These are phyloP conservation scores for Ustilago crameri DNA, from an alignment of 1,284 basidiomycete genomes.

Conservation along the genomic window DNA sequence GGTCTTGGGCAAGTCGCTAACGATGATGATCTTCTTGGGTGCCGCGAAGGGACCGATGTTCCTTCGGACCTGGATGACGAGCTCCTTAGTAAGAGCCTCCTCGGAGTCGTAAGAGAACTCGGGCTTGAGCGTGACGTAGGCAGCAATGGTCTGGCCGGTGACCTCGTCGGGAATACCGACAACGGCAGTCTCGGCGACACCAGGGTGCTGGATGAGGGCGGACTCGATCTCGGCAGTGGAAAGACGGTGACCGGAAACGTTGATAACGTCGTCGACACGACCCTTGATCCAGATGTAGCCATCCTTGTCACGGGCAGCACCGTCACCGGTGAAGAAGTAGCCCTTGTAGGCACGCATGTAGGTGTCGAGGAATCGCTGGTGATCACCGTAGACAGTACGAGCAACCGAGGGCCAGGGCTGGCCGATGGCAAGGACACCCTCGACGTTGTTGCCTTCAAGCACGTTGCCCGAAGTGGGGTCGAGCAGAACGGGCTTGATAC, in stretches of 20 bases:
- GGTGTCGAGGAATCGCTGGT: conserved; percentile 89
- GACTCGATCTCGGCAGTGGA: conserved; percentile 98
- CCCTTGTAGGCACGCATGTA: conserved; percentile 82
- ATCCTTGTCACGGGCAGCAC: conserved; percentile 90
- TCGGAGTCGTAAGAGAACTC: conserved; percentile 83
- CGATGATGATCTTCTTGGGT: conserved; percentile 89
- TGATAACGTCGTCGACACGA: conserved; percentile 83
- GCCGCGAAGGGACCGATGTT: conserved; percentile 75
- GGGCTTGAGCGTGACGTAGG: conserved; percentile 73
- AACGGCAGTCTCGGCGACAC: conserved; percentile 90
- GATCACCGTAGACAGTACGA: conserved; percentile 91
- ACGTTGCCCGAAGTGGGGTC: conserved; percentile 83
- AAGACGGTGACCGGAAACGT: conserved; percentile 88
- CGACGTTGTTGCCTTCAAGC: conserved; percentile 82
- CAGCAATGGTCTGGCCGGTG: conserved; percentile 67
- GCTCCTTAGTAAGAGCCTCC: conserved; percentile 81
- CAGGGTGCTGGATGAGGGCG: conserved; percentile 90
- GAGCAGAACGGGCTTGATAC: conserved; percentile 87
- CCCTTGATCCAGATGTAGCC: conserved; percentile 94
- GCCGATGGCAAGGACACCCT: conserved; percentile 89
- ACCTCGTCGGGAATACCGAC: conserved; percentile 67
- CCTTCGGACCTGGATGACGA: conserved; percentile 86
- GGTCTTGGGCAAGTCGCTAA: conserved; percentile 92
- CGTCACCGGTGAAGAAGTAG: conserved; percentile 95
- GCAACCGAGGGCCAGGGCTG: conserved; percentile 95